phyloP scores from a whole-genome alignment of 768 basidiomycete species.

The Leccinum subgranulosum region DNA sequence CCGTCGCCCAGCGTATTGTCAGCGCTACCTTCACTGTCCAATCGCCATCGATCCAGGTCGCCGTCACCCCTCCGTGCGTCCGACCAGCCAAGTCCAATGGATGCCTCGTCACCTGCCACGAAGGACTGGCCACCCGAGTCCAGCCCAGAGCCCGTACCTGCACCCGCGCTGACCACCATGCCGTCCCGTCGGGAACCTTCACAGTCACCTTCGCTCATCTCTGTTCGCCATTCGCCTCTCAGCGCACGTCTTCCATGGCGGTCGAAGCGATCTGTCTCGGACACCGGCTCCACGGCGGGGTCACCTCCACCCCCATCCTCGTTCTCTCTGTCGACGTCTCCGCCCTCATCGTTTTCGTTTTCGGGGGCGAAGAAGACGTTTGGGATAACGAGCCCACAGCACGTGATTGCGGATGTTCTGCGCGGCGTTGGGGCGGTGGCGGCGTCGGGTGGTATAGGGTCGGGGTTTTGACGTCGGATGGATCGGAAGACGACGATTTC shows the following conservation, averaged over 20 bases:
- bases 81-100: conserved; percentile 6
- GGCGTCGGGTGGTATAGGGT: neutral
- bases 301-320: neutral
- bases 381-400: conserved; percentile 14
- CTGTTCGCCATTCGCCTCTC: neutral
- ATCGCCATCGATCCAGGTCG: conserved; percentile 7
- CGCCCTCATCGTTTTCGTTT: conserved; percentile 6
- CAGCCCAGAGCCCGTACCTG: neutral
- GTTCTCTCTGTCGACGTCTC: neutral
- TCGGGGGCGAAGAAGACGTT: conserved; percentile 14
- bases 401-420: conserved; percentile 36
- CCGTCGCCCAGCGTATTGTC: conserved; percentile 27
- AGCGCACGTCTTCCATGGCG: conserved; percentile 9
- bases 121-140: neutral
- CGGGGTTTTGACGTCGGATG: neutral
- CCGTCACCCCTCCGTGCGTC: conserved; percentile 8
- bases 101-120: neutral
- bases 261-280: conserved; percentile 6
- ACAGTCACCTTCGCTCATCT: neutral
- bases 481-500: neutral
- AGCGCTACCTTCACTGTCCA: conserved; percentile 22
- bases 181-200: neutral
- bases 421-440: conserved; percentile 42
- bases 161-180: neutral
- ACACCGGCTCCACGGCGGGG: neutral